Conservation (phyloP, 2,329 filamentous ascomycete species). For the Phialocephala sp. region DNA sequence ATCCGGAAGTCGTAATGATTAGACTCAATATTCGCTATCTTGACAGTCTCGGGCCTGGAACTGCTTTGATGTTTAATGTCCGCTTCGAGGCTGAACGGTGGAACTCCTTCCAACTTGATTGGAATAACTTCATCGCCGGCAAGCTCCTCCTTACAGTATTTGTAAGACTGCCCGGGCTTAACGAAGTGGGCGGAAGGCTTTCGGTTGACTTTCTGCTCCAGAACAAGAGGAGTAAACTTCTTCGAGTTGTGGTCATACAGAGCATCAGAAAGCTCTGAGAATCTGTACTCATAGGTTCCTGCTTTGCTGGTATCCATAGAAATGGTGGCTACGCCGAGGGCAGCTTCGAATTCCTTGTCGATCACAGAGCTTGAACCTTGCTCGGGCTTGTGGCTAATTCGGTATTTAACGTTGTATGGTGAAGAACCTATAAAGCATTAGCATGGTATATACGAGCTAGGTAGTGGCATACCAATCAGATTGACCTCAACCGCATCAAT, state of each 20-base stretch:
- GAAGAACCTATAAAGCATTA: conserved; percentile 63
- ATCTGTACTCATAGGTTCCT: conserved; percentile 85
- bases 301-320: conserved; percentile 85
- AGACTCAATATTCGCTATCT: conserved; percentile 78
- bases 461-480: conserved; percentile 67
- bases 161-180: conserved; percentile 90
- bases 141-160: conserved; percentile 88
- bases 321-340: conserved; percentile 76
- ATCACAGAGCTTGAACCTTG: conserved; percentile 69
- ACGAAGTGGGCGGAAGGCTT: conserved; percentile 82
- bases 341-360: conserved; percentile 76
- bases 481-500: conserved; percentile 86
- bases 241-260: conserved; percentile 79
- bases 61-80: conserved; percentile 91
- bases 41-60: conserved; percentile 78
- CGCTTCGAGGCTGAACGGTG: conserved; percentile 89
- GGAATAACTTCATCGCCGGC: conserved; percentile 86
- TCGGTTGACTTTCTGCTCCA: conserved; percentile 85
- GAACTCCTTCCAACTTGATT: conserved; percentile 78
- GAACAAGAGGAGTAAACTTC: conserved; percentile 67
- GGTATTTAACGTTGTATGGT: conserved; percentile 84
- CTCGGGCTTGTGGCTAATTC: conserved; percentile 73
- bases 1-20: conserved; percentile 81
- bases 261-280: conserved; percentile 80
- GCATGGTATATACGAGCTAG: background rate